Base-by-base conservation (phyloP, 2,329 filamentous ascomycete genomes). In the Hypoxylon sp. region DNA sequence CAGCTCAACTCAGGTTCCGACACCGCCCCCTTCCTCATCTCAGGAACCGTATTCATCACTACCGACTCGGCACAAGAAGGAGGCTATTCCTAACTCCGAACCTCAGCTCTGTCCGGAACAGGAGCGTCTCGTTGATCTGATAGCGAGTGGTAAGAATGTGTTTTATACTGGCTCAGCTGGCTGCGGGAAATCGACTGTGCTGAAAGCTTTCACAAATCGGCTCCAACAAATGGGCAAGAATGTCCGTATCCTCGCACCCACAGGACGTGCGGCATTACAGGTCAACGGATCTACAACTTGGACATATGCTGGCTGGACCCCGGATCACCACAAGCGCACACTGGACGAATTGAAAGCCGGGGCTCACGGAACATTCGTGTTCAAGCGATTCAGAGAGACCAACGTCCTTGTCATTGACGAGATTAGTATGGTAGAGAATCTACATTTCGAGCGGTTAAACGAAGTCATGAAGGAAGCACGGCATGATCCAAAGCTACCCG, bases 131-230 rank as follows among this genome's bases (percentile, higher is more conserved):
- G 83, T 89, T 0, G 78, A 87, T 0, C 77, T 87, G 0, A 87
- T 90, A 26, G 65, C 82, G 3, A 78, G 77, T 2, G 86, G 87
- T 0, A 68, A 74, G 1, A 91, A 91, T 59, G 86, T 91, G 9
- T 91, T 91, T 74, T 91, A 87, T 71, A 91, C 88, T 0, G 89
- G 89, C 8, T 88, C 87, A 0, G 89, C 88, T 13, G 89, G 89
- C 0, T 86, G 84, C 50, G 88, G 87, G 2, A 90, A 90, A 73
- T 87, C 85, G 0, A 86, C 86, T 0, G 84, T 88, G 1, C 77
- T 90, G 0, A 84, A 84, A 64, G 81, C 81, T 6, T 84, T 87
- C 42, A 82, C 82, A 2, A 77, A 74, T 5, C 74, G 78, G 4
- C 78, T 88, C 1, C 64, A 68, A 8, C 70, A 68, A 0, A 71